Evolutionary conservation across 495 filamentous ascomycete genomes (phyloP).

Genomic region (Amorphotheca resinae): DNA sequence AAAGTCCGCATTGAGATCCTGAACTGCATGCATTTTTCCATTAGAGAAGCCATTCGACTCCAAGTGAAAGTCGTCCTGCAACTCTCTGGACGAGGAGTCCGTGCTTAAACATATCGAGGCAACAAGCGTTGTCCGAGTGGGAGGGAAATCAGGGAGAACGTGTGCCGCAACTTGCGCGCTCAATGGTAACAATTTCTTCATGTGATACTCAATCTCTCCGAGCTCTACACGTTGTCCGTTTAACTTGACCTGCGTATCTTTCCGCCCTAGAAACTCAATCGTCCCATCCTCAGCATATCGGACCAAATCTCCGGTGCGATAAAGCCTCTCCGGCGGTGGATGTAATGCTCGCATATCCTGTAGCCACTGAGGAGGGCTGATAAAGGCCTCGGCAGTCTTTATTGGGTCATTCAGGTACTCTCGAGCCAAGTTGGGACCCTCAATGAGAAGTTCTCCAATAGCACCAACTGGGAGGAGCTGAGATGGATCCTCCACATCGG

Average conservation of each 20-base stretch:
- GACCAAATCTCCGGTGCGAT: slow-evolving; percentile 33
- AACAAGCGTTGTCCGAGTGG: not conserved
- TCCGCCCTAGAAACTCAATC: slow-evolving; percentile 24
- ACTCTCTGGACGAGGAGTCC: not conserved
- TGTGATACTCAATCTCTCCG: slow-evolving; percentile 35
- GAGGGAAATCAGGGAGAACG: not conserved
- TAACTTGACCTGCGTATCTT: slow-evolving; percentile 23
- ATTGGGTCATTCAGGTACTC: slow-evolving; percentile 31
- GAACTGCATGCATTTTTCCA: not conserved
- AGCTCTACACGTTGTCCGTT: slow-evolving; percentile 25
- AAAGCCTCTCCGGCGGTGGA: slow-evolving; percentile 27
- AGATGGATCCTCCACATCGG: slow-evolving; percentile 39
- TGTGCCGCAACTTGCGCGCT: not conserved
- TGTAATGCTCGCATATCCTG: not conserved
- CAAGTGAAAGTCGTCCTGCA: not conserved
- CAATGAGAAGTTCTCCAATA: slow-evolving; percentile 49
- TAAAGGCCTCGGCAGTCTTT: slow-evolving; percentile 20
- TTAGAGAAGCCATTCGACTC: not conserved
- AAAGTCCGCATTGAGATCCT: not conserved
- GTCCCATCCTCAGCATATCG: slow-evolving; percentile 27
- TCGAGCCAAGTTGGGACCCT: slow-evolving; percentile 41
- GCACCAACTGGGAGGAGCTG: slow-evolving; percentile 42
- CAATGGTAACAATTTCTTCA: not conserved
- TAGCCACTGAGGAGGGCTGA: slow-evolving; percentile 12
- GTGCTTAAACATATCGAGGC: not conserved